Evolutionary conservation across 2,329 filamentous ascomycete genomes (phyloP), one percentile per base, ranked within the genome.

Genomic region (Sclerotinia trifoliorum): DNA sequence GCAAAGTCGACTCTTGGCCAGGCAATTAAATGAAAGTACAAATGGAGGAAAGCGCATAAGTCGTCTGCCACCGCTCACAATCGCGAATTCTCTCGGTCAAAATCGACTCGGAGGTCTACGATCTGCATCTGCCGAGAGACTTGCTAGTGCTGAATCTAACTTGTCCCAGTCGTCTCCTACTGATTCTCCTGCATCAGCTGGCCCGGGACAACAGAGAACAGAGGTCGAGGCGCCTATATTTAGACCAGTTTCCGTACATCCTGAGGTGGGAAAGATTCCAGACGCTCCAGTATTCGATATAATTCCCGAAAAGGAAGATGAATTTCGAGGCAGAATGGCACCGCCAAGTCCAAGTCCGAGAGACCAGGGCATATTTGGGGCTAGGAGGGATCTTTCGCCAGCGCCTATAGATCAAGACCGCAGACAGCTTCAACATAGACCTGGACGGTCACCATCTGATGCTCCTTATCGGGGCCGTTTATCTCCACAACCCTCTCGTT

Each of bases 1-100:
- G 71, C 94, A 98, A 77, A 96, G 94, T 74, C 90, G 94, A 68
- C 82, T 96, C 74, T 85, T 99, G 64, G 93, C 93, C 51, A 91
- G 88, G 80, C 91, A 96, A 79, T 87, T 99, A 70, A 90, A 97
- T 54, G 90, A 95, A 73, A 89, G 87, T 71, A 86, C 87, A 69
- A 88, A 86, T 76, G 86, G 86, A 71, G 93, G 92, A 62, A 88
- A 89, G 72, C 87, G 94, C 68, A 86, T 97, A 80, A 97, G 94
- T 80, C 87, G 94, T 54, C 81, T 98, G 55, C 92, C 94, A 3
- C 93, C 93, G 8, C 83, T 94, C 69, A 92, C 92, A 26, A 90
- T 93, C 49, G 90, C 91, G 70, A 93, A 93, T 74, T 93, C 94
- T 65, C 83, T 97, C 69, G 80, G 92, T 79, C 90, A 91, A 76